A percentile compares a stretch with the other conserved stretches of the same genome.
Conservation (phyloP, 2,329 filamentous ascomycete species). For the Ceratocystiopsis sp. region DNA sequence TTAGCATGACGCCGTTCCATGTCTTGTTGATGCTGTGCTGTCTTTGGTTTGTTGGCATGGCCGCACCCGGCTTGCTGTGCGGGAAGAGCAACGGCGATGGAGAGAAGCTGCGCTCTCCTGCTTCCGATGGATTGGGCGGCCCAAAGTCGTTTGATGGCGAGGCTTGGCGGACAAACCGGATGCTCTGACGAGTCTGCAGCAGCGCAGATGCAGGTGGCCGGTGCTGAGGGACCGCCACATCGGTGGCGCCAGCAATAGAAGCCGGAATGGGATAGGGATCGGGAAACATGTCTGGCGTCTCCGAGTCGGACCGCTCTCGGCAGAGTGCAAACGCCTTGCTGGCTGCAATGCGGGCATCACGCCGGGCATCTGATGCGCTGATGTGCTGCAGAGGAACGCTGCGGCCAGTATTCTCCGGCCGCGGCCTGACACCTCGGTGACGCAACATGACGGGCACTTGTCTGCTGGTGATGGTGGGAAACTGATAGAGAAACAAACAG, state of each 20-base stretch:
- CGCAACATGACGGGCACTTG: not conserved
- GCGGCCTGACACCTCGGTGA: slow-evolving; percentile 26
- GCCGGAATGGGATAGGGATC: not conserved
- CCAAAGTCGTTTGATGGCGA: not conserved
- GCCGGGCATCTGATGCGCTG: slow-evolving; percentile 29
- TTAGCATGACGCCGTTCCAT: slow-evolving; percentile 1
- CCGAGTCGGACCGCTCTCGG: slow-evolving; percentile 22
- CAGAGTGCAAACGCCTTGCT: slow-evolving; percentile 40
- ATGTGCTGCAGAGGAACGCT: slow-evolving; percentile 33
- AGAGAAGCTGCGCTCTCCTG: no score
- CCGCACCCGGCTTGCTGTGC: not conserved
- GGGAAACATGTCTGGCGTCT: slow-evolving; percentile 11
- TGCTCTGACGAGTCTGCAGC: slow-evolving; percentile 32
- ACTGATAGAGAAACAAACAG: no score
- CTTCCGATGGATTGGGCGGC: no score
- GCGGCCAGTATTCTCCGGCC: slow-evolving; percentile 27
- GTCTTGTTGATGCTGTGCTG: slow-evolving; percentile 4
- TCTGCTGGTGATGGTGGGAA: not conserved
- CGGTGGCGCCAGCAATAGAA: not conserved
- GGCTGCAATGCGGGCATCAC: slow-evolving; percentile 47
- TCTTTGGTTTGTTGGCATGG: not conserved
- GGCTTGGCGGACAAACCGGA: slow-evolving; percentile 28
- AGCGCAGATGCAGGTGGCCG: not conserved
- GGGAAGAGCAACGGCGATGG: no score
- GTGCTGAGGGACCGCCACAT: not conserved